phyloP scores from a whole-genome alignment of 1,284 basidiomycete species.

The Sporisorium scitamineum region DNA sequence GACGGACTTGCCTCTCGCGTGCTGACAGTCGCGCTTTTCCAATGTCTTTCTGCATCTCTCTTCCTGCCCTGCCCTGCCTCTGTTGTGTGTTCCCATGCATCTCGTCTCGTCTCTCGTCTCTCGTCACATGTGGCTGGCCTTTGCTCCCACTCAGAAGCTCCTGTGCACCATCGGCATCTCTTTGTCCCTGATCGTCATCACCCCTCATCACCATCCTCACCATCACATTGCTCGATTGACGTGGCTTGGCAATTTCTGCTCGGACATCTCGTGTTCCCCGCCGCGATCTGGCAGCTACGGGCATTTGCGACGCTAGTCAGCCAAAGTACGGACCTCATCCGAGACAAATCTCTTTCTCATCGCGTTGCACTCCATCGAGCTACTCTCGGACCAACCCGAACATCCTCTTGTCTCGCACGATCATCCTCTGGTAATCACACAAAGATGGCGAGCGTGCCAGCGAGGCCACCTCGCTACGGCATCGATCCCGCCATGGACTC shows the following conservation, averaged over 20 bases:
- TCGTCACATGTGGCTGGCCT: neutral
- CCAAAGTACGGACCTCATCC: neutral
- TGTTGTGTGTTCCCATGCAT: neutral
- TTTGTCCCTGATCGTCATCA: neutral
- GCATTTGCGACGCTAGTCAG: neutral
- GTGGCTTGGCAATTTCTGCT: neutral
- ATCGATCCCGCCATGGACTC: conserved; percentile 34
- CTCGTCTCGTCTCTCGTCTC: neutral
- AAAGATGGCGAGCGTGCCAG: conserved; percentile 38
- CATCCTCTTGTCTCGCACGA: neutral
- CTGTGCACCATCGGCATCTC: neutral
- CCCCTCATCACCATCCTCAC: neutral
- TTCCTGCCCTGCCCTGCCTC: neutral
- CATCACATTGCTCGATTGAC: neutral
- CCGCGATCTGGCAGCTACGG: neutral
- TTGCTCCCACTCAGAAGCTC: neutral
- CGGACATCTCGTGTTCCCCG: too few species aligned
- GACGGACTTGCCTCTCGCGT: neutral
- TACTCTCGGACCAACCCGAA: neutral
- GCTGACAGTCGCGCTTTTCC: neutral
- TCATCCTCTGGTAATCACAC: neutral
- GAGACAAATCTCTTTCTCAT: neutral
- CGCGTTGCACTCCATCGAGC: neutral
- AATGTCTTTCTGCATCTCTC: neutral
- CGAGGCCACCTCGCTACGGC: conserved; percentile 44